Percentiles rank a stretch among this genome's conserved stretches.
Evolutionary conservation across 768 basidiomycete genomes (phyloP).

Genomic region (Mycena sanguinolenta): DNA sequence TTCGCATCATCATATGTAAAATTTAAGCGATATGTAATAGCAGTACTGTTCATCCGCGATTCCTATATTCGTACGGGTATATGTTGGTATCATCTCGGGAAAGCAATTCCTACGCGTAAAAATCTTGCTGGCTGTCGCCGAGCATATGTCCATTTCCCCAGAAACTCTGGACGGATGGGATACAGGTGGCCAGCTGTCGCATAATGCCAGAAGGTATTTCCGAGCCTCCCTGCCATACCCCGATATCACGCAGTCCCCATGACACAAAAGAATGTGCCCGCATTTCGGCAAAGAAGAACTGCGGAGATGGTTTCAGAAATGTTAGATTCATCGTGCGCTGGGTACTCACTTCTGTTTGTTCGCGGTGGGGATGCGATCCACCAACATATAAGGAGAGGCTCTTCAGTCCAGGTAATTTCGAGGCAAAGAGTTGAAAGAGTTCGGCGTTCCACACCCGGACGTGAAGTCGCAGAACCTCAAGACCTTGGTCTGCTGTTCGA

Average conservation of each 20-base stretch:
- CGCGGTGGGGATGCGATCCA: conserved; percentile 29
- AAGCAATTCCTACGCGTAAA: no score
- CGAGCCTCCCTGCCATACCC: conserved; percentile 34
- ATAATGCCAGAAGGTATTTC: conserved; percentile 29
- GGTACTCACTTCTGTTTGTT: conserved; percentile 20
- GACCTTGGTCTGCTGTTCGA: conserved; percentile 32
- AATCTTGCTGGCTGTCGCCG: conserved; percentile 1
- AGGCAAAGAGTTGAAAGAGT: conserved; percentile 43
- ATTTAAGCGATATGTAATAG: no score
- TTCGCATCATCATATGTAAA: no score
- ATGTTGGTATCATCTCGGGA: neutral
- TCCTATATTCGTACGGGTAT: no score
- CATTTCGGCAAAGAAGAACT: conserved; percentile 30
- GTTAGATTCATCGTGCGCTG: no score
- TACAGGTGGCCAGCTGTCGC: conserved; percentile 25
- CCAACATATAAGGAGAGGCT: conserved; percentile 34
- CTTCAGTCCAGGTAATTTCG: conserved; percentile 40
- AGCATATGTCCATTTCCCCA: conserved; percentile 36
- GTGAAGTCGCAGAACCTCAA: conserved; percentile 39
- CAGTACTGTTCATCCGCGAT: no score
- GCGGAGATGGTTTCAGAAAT: neutral
- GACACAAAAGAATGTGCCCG: conserved; percentile 6
- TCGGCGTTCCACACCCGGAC: conserved; percentile 39
- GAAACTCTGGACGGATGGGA: conserved; percentile 33
- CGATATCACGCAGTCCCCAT: conserved; percentile 34